Evolutionary conservation across 306 rosid genomes (phyloP).

Genomic region (Cajanus cajan): DNA sequence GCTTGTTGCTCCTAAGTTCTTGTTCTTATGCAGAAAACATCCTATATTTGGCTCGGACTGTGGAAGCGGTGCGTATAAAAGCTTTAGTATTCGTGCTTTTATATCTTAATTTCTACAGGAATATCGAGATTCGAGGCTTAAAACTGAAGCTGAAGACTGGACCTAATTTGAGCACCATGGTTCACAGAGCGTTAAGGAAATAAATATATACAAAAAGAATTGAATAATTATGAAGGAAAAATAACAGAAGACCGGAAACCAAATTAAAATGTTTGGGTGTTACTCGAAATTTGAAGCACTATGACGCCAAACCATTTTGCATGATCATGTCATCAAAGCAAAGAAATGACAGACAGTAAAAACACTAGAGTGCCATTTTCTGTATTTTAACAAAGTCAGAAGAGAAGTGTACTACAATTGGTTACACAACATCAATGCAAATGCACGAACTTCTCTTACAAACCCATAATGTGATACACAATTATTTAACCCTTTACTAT

Average conservation of each 20-base stretch:
- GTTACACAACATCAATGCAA: background rate
- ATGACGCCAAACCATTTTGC: background rate
- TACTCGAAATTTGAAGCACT: background rate
- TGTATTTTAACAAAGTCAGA: background rate
- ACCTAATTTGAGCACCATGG: background rate
- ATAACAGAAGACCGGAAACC: background rate
- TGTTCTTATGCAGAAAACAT: no score
- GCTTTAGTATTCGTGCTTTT: background rate
- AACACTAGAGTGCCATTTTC: background rate
- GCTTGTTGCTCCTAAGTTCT: background rate
- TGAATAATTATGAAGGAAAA: background rate
- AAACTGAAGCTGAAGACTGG: background rate
- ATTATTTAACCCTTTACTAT: background rate
- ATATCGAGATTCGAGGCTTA: no score
- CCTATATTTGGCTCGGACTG: no score
- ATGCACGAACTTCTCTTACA: background rate
- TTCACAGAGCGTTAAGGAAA: background rate
- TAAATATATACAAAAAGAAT: background rate
- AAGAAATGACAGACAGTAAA: background rate
- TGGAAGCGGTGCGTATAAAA: no score
- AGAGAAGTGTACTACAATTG: background rate
- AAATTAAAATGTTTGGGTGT: background rate
- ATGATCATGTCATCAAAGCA: background rate
- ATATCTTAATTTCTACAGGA: background rate
- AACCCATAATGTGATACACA: background rate